phyloP scores from a whole-genome alignment of 176 grass and related monocot species.

The Urochloa ruziziensis region DNA sequence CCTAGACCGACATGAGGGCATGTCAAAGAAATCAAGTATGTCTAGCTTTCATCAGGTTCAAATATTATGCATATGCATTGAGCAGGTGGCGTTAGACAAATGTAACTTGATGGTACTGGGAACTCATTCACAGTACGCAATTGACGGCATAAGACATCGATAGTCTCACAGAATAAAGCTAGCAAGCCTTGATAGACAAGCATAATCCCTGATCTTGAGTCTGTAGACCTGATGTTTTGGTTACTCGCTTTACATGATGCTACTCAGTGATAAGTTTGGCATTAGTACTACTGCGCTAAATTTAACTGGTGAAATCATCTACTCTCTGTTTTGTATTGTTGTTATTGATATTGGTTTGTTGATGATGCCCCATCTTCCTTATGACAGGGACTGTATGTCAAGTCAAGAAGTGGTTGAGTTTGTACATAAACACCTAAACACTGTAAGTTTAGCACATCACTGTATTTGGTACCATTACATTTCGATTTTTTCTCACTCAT shows the following conservation, averaged over 20 bases:
- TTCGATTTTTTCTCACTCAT: not conserved
- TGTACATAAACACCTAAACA: conserved; percentile 54
- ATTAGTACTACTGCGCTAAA: not conserved
- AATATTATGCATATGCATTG: not conserved
- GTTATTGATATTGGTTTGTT: not conserved
- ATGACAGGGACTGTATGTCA: conserved; percentile 90
- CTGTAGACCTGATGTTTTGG: not conserved
- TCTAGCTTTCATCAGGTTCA: not conserved
- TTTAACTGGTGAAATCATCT: too few species aligned
- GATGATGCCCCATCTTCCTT: not conserved
- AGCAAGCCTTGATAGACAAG: not conserved
- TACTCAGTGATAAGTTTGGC: not conserved
- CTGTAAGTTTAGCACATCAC: conserved; percentile 35
- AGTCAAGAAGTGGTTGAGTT: conserved; percentile 94
- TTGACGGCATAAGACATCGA: not conserved
- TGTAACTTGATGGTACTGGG: not conserved
- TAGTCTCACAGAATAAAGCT: not conserved
- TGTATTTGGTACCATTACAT: not conserved
- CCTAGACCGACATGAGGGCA: not conserved
- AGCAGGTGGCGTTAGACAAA: not conserved
- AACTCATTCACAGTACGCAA: not conserved
- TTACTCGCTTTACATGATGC: not conserved
- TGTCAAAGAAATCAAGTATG: not conserved
- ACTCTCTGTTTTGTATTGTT: not conserved
- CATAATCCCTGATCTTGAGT: not conserved